phyloP scores from a whole-genome alignment of 768 basidiomycete species.

The Hericium coralloides region DNA sequence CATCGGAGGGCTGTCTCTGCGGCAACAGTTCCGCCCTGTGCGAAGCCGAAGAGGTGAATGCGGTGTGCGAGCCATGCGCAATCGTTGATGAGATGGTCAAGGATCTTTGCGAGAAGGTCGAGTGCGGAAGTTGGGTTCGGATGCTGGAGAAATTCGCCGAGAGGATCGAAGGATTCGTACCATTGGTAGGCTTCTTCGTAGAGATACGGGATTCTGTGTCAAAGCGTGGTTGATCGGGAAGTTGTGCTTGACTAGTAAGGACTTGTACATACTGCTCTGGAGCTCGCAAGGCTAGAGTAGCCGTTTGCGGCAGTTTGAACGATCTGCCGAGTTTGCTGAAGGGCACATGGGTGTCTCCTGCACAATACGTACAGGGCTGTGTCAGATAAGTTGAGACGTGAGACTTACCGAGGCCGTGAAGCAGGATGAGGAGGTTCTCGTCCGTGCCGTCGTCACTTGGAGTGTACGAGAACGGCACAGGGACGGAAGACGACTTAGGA shows the following conservation, averaged over 20 bases:
- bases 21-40: conserved; percentile 76
- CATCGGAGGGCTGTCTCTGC: conserved; percentile 53
- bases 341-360: conserved; percentile 76
- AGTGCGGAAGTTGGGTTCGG: conserved; percentile 72
- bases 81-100: conserved; percentile 47
- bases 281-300: conserved; percentile 70
- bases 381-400: neutral
- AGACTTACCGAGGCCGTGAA: conserved; percentile 75
- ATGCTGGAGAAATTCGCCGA: conserved; percentile 60
- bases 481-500: conserved; percentile 37
- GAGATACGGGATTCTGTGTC: conserved; percentile 63
- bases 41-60: conserved; percentile 88
- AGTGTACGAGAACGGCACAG: conserved; percentile 54
- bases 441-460: conserved; percentile 80
- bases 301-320: conserved; percentile 85
- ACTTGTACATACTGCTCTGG: conserved; percentile 52
- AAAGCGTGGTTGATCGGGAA: neutral
- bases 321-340: conserved; percentile 67
- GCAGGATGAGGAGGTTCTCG: conserved; percentile 73
- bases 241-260: neutral
- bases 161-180: conserved; percentile 73
- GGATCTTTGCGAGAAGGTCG: conserved; percentile 39
- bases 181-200: conserved; percentile 79
- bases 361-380: neutral
- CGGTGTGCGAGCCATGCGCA: conserved; percentile 57